A percentile compares a stretch with the other conserved stretches of the same genome.
These are phyloP conservation scores for Barnettozyma populi DNA, from an alignment of 805 yeast species.

Conservation along the genomic window DNA sequence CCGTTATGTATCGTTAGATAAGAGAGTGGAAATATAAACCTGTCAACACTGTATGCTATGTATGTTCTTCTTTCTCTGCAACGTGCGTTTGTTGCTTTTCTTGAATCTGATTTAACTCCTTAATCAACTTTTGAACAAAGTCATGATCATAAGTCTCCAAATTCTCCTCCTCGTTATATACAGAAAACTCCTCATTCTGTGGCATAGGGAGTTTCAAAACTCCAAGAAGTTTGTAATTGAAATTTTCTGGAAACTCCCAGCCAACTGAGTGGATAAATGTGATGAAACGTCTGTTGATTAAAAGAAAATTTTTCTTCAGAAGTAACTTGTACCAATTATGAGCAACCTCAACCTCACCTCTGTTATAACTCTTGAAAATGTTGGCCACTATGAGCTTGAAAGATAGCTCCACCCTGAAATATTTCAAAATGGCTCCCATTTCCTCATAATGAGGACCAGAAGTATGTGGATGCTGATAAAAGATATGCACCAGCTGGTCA, in stretches of 20 bases:
- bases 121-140: slow-evolving; percentile 7
- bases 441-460: neutral
- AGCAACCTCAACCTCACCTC: slow-evolving; percentile 6
- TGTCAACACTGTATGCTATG: neutral
- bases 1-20: neutral
- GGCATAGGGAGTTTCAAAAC: slow-evolving; percentile 1
- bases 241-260: slow-evolving; percentile 15
- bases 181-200: neutral
- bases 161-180: slow-evolving; percentile 4
- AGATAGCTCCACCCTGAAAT: slow-evolving; percentile 4
- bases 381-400: slow-evolving; percentile 7
- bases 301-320: neutral
- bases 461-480: slow-evolving; percentile 1
- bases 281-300: slow-evolving; percentile 10
- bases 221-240: slow-evolving; percentile 9
- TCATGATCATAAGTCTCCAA: slow-evolving; percentile 10
- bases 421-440: slow-evolving; percentile 3
- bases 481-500: neutral
- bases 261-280: slow-evolving; percentile 5
- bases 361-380: slow-evolving; percentile 6
- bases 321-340: slow-evolving; percentile 11
- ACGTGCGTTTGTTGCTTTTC: neutral
- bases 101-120: slow-evolving; percentile 5
- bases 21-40: neutral
- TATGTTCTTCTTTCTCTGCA: neutral